Base-by-base conservation (phyloP, 2,329 filamentous ascomycete genomes). In the Dothiorella sarmentorum region DNA sequence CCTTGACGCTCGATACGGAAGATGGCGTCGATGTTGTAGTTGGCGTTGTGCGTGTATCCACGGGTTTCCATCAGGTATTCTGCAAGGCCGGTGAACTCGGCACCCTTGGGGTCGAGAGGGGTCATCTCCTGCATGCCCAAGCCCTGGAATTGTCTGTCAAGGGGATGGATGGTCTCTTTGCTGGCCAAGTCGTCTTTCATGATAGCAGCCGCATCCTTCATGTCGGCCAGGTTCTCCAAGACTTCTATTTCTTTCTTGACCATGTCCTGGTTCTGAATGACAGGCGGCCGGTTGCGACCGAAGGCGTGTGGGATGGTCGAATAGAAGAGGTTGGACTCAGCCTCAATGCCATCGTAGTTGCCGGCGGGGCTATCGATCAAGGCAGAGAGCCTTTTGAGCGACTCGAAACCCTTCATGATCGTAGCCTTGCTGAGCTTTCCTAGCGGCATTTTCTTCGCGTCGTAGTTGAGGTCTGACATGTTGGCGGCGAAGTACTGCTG, bases 361-460 rank as follows among this genome's bases (percentile, higher is more conserved):
- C 83, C 69, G 3, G 68, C 66, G 0, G 77, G 73, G 60, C 85
- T 76, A 33, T 83, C 75, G n/a, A 93, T 73, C 3, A 91, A 74
- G 3, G 80, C 84, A 1, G 88, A 83, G 3, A 96, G 79, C 37
- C 90, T 83, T 67, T 94, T 93, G 56, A 96, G 78, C 6, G 85
- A 79, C 66, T 90, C 82, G 69, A 90, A 96, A 7, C 91, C 91
- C 13, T 82, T 80, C 26, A 80, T 82, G 63, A 96, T 87, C 18
- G 89, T 94, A 11, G 81, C 75, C 67, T 92, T 91, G 78, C 89
- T 90, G 22, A 96, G 80, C 69, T 94, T 95, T 4, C 91, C 91
- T 1, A 96, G 77, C 0, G 91, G 91, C 38, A 96, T 77, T 71
- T 95, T 95, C 63, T 87, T 79, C 9, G 82, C 79, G 64, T 91